Percentiles rank a stretch among this genome's conserved stretches.
Evolutionary conservation across 805 yeast genomes (phyloP).

Genomic region (Nakazawaea sp.): DNA sequence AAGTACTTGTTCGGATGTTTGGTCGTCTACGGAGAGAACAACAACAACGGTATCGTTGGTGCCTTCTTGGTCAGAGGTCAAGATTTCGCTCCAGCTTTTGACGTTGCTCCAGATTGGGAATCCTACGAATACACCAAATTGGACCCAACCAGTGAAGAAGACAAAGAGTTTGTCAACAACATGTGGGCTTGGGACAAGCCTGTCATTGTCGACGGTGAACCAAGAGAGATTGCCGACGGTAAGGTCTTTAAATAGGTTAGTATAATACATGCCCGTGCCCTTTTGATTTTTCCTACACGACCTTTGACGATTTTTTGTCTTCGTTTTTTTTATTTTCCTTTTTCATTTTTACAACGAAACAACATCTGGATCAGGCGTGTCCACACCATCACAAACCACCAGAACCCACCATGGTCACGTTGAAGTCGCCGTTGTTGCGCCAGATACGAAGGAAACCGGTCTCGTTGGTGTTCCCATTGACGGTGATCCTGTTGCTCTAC

Average conservation of each 20-base stretch:
- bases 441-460: constrained; percentile 58
- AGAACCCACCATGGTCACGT: constrained; percentile 2
- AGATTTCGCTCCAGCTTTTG: constrained; percentile 74
- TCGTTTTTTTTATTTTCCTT: too few relatives aligned
- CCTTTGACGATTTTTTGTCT: too few relatives aligned
- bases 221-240: constrained; percentile 81
- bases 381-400: too few relatives aligned
- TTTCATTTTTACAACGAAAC: too few relatives aligned
- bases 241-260: constrained; percentile 75
- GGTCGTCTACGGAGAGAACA: constrained; percentile 91
- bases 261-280: too few relatives aligned
- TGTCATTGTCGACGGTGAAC: constrained; percentile 60
- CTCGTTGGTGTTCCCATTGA: constrained; percentile 37
- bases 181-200: constrained; percentile 95
- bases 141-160: constrained; percentile 62
- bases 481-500: constrained; percentile 31
- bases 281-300: too few relatives aligned
- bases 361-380: too few relatives aligned
- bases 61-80: constrained; percentile 85
- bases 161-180: constrained; percentile 66
- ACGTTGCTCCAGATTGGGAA: constrained; percentile 96
- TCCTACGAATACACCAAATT: constrained; percentile 70
- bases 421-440: constrained; percentile 31
- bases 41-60: constrained; percentile 87
- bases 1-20: constrained; percentile 81